Percentiles rank a stretch among this genome's conserved stretches.
Conservation (phyloP, 73 alveolate species). For the Halteria grandinella region DNA sequence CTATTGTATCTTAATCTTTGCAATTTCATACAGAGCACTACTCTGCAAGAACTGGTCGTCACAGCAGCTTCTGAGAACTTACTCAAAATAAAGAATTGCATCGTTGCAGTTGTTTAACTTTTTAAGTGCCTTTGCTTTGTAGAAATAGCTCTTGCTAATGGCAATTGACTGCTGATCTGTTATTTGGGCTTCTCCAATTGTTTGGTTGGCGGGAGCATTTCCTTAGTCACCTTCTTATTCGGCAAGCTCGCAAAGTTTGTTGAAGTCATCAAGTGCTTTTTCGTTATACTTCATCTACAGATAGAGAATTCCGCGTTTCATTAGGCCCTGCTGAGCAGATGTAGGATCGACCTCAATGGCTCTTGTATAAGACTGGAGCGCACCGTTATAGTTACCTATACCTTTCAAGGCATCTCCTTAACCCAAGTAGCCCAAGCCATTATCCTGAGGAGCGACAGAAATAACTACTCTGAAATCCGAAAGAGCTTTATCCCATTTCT, state of each 20-base stretch:
- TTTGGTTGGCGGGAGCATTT: no score
- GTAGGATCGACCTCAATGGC: slow-evolving; percentile 59
- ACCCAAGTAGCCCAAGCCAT: slow-evolving; percentile 72
- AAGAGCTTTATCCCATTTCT: slow-evolving; percentile 78
- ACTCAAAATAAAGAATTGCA: slow-evolving; percentile 79
- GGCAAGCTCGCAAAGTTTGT: slow-evolving; percentile 24
- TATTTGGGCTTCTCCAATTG: not conserved
- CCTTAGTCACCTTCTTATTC: slow-evolving; percentile 22
- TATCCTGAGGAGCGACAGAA: slow-evolving; percentile 43
- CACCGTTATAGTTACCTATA: slow-evolving; percentile 65
- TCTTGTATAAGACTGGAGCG: slow-evolving; percentile 53
- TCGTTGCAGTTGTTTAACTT: slow-evolving; percentile 66
- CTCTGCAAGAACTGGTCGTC: slow-evolving; percentile 67
- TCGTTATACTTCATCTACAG: slow-evolving; percentile 57
- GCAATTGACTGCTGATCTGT: slow-evolving; percentile 4
- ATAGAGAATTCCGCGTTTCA: slow-evolving; percentile 73
- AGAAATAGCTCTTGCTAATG: slow-evolving; percentile 49
- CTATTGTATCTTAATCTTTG: slow-evolving; percentile 78
- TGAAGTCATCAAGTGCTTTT: slow-evolving; percentile 69
- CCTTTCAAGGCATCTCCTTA: slow-evolving; percentile 73
- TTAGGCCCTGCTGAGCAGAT: slow-evolving; percentile 39
- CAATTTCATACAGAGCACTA: slow-evolving; percentile 82
- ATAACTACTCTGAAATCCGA: slow-evolving; percentile 65
- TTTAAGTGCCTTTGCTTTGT: slow-evolving; percentile 57
- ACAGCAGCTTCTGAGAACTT: slow-evolving; percentile 68